Evolutionary conservation across 257 asterid species (phyloP), one percentile per base, ranked within the genome.

Genomic region (Solanum corneliomulleri): DNA sequence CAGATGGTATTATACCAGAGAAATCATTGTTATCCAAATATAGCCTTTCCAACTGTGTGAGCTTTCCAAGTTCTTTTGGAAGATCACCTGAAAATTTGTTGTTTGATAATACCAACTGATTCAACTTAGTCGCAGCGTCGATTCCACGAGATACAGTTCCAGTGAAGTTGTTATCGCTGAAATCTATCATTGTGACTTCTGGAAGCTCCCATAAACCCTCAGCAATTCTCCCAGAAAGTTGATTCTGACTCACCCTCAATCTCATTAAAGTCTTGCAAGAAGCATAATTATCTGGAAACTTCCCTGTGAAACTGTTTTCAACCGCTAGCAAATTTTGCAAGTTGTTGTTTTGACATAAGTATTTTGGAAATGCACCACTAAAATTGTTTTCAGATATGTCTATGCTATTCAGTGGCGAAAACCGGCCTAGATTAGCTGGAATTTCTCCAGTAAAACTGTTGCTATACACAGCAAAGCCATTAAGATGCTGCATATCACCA

Each of bases 151-250:
- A 75, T n/a, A 88, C 37, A 66, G 52, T 45, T 14, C 90, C 90
- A 60, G 71, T 78, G 11, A 88, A 77, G 37, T 10, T n/a, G 15
- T 88, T 88, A 11, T 60, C 44, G 20, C 78, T 42, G 25, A 88
- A 31, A 64, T 88, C 88, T 20, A 88, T 27, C 27, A 88, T 85
- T 18, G 25, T 31, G 41, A 85, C 74, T 16, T 85, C 52, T 8
- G 90, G 90, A 83, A 88, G 86, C 20, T 83, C 88, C 90, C 90
- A 88, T 41, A 88, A 45, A 58, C 88, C 76, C 9, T 80, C 72
- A 23, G 77, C 66, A 45, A 88, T 86, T 41, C 14, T 41, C 18
- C 90, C 90, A 58, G 88, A 88, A 11, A 88, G 90, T 62, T 69
- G 72, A 47, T 88, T 88, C 27, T 85, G 70, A 78, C 86, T 88